phyloP scores from a whole-genome alignment of 106 monocot genomes.

The Dioscorea alata region DNA sequence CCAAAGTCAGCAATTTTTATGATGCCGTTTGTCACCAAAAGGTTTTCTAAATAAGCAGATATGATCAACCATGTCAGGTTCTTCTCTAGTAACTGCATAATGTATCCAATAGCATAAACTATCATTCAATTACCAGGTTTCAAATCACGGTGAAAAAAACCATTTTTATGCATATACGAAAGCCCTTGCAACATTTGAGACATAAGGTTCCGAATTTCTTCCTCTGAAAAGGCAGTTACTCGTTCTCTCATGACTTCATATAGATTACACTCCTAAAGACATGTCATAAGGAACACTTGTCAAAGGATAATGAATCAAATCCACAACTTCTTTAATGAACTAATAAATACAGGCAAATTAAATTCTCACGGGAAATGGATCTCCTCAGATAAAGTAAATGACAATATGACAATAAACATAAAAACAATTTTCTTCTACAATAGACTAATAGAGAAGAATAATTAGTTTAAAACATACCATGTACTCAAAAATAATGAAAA shows the following conservation, averaged over 20 bases:
- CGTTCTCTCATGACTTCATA: conserved; percentile 75
- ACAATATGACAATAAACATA: too few species aligned
- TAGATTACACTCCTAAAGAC: conserved; percentile 68
- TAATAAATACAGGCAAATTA: too few species aligned
- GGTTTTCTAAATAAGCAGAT: conserved; percentile 48
- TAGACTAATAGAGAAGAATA: too few species aligned
- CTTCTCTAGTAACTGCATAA: not conserved
- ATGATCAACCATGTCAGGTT: not conserved
- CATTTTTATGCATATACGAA: conserved; percentile 79
- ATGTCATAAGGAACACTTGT: not conserved
- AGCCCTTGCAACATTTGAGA: conserved; percentile 83
- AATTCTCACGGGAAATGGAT: too few species aligned
- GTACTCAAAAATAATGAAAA: conserved; percentile 74
- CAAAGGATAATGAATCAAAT: too few species aligned
- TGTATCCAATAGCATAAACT: not conserved
- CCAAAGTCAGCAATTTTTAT: conserved; percentile 96
- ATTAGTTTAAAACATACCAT: conserved; percentile 36
- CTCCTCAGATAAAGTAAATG: too few species aligned
- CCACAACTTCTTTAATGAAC: too few species aligned
- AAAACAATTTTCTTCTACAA: too few species aligned
- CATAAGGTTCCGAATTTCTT: conserved; percentile 66
- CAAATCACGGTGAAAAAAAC: conserved; percentile 88
- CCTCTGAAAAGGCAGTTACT: conserved; percentile 40
- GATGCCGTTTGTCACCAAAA: conserved; percentile 58
- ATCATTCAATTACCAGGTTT: conserved; percentile 64